phyloP scores from a whole-genome alignment of 768 basidiomycete species.

The Rhizopogon roseolus region DNA sequence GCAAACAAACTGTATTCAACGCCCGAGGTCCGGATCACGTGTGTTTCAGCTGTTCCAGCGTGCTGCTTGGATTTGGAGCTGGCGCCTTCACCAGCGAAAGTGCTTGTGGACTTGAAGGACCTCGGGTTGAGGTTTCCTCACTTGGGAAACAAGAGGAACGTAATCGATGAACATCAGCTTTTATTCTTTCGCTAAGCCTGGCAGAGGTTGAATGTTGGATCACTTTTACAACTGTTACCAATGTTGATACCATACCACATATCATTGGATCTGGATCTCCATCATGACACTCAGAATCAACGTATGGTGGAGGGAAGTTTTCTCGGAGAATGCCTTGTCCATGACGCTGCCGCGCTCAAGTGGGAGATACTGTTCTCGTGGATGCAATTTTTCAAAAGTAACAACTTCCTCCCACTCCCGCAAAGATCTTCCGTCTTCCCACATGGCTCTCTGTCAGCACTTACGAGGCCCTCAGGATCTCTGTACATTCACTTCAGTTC shows the following conservation, averaged over 20 bases:
- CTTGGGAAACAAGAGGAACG: no score
- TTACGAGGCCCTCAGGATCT: not conserved
- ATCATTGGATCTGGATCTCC: not conserved
- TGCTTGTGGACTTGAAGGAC: no score
- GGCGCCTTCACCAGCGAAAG: no score
- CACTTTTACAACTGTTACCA: not conserved
- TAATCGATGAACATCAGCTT: no score
- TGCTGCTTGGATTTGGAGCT: no score
- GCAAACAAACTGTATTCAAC: not conserved
- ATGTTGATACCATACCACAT: constrained; percentile 6
- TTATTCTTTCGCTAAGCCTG: no score
- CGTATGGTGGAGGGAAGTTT: not conserved
- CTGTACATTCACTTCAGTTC: not conserved
- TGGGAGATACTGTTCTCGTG: not conserved
- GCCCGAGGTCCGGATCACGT: no score
- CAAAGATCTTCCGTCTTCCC: not conserved
- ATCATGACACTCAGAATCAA: not conserved
- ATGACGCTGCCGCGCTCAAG: no score
- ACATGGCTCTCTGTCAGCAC: constrained; percentile 1
- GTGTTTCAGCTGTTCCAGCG: not conserved
- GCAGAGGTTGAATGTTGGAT: constrained; percentile 16
- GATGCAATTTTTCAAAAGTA: constrained; percentile 1
- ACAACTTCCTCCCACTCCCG: constrained; percentile 1
- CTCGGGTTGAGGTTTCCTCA: no score
- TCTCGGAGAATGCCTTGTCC: no score